phyloP scores from a whole-genome alignment of 495 filamentous ascomycete species.

The Parathielavia hyrcaniae region DNA sequence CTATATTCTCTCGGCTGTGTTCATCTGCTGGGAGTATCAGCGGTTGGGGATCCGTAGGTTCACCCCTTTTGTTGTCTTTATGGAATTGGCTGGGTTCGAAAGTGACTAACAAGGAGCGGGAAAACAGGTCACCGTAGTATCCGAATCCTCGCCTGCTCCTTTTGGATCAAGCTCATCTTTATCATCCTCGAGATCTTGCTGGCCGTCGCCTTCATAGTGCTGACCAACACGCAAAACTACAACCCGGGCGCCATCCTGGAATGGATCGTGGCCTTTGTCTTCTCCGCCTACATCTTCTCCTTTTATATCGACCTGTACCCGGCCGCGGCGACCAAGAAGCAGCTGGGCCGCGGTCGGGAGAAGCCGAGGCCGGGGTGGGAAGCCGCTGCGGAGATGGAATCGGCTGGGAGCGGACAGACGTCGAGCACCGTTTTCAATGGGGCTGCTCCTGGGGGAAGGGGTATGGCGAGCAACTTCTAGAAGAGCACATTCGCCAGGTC shows the following conservation, averaged over 20 bases:
- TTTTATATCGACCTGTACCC: slow-evolving; percentile 86
- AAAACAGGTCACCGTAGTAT: slow-evolving; percentile 60
- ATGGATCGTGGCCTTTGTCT: slow-evolving; percentile 84
- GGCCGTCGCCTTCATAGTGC: slow-evolving; percentile 56
- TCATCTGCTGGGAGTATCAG: slow-evolving; percentile 84
- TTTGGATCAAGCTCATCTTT: slow-evolving; percentile 76
- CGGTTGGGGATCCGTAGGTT: slow-evolving; percentile 61
- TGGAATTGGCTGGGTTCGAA: neutral
- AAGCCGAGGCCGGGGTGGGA: neutral
- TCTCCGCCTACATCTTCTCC: slow-evolving; percentile 81
- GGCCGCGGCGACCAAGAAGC: slow-evolving; percentile 56
- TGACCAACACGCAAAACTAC: slow-evolving; percentile 36
- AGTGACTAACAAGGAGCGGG: neutral
- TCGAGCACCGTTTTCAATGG: neutral
- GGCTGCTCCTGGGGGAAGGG: neutral
- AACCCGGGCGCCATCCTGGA: slow-evolving; percentile 56
- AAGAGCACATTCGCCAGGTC: neutral
- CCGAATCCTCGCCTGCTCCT: slow-evolving; percentile 64
- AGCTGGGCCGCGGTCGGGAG: neutral
- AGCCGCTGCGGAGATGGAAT: slow-evolving; percentile 11
- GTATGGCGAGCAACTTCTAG: slow-evolving; percentile 13
- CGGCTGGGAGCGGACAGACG: slow-evolving; percentile 3
- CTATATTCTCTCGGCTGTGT: slow-evolving; percentile 74
- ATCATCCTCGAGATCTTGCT: slow-evolving; percentile 72
- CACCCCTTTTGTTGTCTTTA: neutral